Conservation (phyloP, 192 early-diverging fungal species). For the Umbelopsis vinacea region DNA sequence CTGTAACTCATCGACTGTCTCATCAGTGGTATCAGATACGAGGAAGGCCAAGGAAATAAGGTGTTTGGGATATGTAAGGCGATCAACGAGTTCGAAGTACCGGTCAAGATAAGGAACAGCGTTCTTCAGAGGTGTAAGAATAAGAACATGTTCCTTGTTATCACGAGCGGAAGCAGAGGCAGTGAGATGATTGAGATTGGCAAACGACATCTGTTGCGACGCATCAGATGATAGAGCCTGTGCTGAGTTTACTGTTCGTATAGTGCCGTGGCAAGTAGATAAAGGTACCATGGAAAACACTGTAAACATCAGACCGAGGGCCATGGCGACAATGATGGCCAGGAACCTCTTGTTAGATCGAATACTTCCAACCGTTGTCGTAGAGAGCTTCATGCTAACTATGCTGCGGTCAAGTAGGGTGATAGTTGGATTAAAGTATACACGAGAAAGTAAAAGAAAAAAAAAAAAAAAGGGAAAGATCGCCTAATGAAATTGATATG, state of each 20-base stretch:
- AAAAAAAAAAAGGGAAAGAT: background rate
- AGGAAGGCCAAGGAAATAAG: constrained; percentile 69
- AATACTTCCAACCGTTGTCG: background rate
- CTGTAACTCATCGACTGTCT: constrained; percentile 51
- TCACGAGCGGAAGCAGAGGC: constrained; percentile 25
- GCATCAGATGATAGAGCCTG: constrained; percentile 22
- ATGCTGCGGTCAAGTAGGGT: background rate
- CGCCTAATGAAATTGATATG: background rate
- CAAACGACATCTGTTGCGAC: constrained; percentile 9
- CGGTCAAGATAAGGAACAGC: constrained; percentile 55
- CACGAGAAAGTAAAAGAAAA: background rate
- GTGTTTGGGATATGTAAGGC: constrained; percentile 59
- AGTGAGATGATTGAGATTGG: constrained; percentile 37
- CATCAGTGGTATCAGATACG: constrained; percentile 62
- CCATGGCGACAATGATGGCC: background rate
- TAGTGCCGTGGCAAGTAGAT: constrained; percentile 14
- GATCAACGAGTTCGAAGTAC: constrained; percentile 64
- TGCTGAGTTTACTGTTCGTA: constrained; percentile 17
- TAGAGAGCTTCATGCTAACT: constrained; percentile 15
- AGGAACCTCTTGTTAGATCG: constrained; percentile 14
- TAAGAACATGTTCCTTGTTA: constrained; percentile 46
- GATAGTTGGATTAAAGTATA: background rate
- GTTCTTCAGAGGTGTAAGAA: constrained; percentile 68
- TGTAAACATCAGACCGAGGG: background rate
- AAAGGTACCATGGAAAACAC: constrained; percentile 15